Evolutionary conservation across 768 basidiomycete genomes (phyloP).

Genomic region (Astraeus odoratus): DNA sequence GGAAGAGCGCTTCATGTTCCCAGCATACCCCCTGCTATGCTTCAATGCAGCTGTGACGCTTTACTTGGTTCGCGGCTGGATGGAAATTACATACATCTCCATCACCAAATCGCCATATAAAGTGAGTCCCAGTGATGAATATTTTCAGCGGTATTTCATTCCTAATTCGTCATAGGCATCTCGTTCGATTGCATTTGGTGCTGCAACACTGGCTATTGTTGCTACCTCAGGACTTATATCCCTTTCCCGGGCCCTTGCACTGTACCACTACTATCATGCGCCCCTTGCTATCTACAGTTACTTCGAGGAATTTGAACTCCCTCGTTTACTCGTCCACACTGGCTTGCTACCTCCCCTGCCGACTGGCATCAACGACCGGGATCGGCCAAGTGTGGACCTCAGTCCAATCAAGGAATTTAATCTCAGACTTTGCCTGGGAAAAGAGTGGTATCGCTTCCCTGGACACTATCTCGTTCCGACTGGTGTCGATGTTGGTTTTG

Average conservation of each 20-base stretch:
- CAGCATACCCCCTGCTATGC: constrained; percentile 83
- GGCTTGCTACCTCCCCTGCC: constrained; percentile 49
- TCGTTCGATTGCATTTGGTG: constrained; percentile 65
- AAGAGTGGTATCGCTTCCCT: constrained; percentile 96
- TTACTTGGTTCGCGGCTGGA: constrained; percentile 81
- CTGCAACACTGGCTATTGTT: constrained; percentile 66
- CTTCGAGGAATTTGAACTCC: constrained; percentile 75
- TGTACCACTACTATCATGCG: constrained; percentile 87
- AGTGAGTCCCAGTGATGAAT: constrained; percentile 39
- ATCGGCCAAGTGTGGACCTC: constrained; percentile 51
- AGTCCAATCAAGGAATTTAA: constrained; percentile 61
- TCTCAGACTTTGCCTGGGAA: constrained; percentile 77
- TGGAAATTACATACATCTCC: constrained; percentile 69
- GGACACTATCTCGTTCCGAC: constrained; percentile 84
- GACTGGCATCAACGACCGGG: constrained; percentile 37
- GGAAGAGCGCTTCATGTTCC: constrained; percentile 99
- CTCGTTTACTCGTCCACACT: constrained; percentile 69
- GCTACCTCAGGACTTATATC: constrained; percentile 65
- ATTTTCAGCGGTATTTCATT: not conserved
- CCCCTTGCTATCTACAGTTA: constrained; percentile 65
- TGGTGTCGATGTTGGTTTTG: constrained; percentile 74
- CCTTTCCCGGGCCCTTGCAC: constrained; percentile 70
- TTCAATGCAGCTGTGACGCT: constrained; percentile 91
- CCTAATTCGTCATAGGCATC: constrained; percentile 52
- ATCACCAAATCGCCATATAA: constrained; percentile 79